A percentile compares a stretch with the other conserved stretches of the same genome.
phyloP scores from a whole-genome alignment of 2,329 filamentous ascomycete species.

The Alternaria solani region DNA sequence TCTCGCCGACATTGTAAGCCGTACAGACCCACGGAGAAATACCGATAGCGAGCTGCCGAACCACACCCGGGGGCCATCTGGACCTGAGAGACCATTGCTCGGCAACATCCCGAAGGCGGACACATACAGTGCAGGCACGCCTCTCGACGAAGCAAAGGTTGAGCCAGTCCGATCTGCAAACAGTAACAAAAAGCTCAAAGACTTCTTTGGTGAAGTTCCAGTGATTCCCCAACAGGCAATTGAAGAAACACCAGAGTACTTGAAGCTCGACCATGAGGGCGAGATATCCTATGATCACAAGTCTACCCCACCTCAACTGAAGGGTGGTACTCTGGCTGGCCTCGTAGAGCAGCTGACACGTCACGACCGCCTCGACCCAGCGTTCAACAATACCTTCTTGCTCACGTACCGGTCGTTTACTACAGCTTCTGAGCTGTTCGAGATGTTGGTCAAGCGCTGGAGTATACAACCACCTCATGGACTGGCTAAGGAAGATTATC shows the following conservation, averaged over 20 bases:
- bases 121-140: slow-evolving; percentile 69
- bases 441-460: slow-evolving; percentile 90
- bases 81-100: slow-evolving; percentile 56
- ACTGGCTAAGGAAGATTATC: slow-evolving; percentile 76
- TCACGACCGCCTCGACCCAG: slow-evolving; percentile 93
- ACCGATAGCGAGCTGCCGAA: slow-evolving; percentile 50
- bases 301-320: slow-evolving; percentile 75
- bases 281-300: slow-evolving; percentile 93
- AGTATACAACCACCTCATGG: slow-evolving; percentile 90
- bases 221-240: slow-evolving; percentile 57
- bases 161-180: slow-evolving; percentile 50
- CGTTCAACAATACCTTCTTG: slow-evolving; percentile 97
- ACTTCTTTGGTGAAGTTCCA: slow-evolving; percentile 62
- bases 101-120: slow-evolving; percentile 66
- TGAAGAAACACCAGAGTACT: slow-evolving; percentile 83
- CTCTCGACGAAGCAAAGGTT: slow-evolving; percentile 37
- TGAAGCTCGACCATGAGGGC: slow-evolving; percentile 85
- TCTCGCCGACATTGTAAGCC: slow-evolving; percentile 38
- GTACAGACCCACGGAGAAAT: slow-evolving; percentile 51
- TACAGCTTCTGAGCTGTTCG: slow-evolving; percentile 86
- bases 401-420: slow-evolving; percentile 97
- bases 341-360: slow-evolving; percentile 94
- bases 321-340: slow-evolving; percentile 86
- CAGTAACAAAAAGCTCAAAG: slow-evolving; percentile 59
- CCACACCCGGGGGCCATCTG: slow-evolving; percentile 43